phyloP scores from a whole-genome alignment of 257 asterid species.

The Cordia subcordata region DNA sequence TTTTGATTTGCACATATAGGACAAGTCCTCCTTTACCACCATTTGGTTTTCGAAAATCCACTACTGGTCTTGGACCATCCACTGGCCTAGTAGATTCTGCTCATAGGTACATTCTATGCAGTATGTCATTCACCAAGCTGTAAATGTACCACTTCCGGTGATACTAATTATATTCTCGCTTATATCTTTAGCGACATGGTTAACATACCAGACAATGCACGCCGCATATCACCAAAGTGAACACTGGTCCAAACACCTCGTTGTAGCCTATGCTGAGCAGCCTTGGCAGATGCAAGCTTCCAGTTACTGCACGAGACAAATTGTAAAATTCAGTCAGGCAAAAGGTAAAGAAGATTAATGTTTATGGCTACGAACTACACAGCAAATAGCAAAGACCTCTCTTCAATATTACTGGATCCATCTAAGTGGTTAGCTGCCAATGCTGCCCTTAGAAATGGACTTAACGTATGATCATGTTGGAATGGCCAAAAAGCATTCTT shows the following conservation, averaged over 20 bases:
- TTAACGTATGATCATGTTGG: conserved; percentile 52
- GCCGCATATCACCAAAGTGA: conserved; percentile 79
- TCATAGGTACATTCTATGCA: no score
- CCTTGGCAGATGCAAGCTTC: conserved; percentile 79
- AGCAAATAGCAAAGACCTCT: conserved; percentile 35
- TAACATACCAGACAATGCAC: conserved; percentile 68
- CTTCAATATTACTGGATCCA: conserved; percentile 30
- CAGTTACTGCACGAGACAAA: conserved; percentile 41
- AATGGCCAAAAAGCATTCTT: conserved; percentile 86
- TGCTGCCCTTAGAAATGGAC: conserved; percentile 82
- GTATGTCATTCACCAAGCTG: no score
- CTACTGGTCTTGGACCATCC: no score
- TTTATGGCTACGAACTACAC: conserved; percentile 1
- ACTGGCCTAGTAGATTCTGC: no score
- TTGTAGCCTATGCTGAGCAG: conserved; percentile 75
- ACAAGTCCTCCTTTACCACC: no score
- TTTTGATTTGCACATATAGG: no score
- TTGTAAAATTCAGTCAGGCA: conserved; percentile 1
- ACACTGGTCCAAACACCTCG: conserved; percentile 93
- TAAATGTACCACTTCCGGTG: no score
- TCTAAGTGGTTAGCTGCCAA: conserved; percentile 64
- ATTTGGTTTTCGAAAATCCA: neutral
- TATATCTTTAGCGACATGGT: neutral
- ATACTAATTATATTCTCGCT: no score
- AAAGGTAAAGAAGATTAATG: neutral